Evolutionary conservation across 306 rosid species (phyloP), one percentile per base, ranked within the genome.

Genomic region (peach (Prunus persica)): DNA sequence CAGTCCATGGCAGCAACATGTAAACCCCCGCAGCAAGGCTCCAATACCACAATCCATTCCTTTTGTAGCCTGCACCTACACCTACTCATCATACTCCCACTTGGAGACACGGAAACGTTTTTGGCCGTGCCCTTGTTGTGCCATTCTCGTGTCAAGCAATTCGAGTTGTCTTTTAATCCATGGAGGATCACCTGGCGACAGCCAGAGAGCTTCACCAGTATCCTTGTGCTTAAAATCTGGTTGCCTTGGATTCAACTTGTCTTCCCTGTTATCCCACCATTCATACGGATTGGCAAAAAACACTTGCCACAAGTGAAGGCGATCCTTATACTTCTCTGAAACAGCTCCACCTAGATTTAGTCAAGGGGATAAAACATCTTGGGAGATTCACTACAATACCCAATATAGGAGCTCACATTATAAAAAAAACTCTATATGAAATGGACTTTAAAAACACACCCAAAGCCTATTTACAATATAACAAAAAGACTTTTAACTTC

Each of bases 231-330:
- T 88, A 67, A 94, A 90, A 82, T 94, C 97, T 30, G 97, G 92
- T 20, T 45, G 77, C 4, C 38, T 76, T 46, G 90, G 61, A 69
- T 89, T 89, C 72, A 8, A 3, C 81, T 92, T 94, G 71, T 10
- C 12, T 64, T 89, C 86, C 86, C 97, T 87, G 56, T 67, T 49
- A 88, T 90, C 97, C 96, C 96, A 83, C 98, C 98, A 92, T 73
- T 89, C 98, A 81, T 73, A 15, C 30, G 98, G 97, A 79, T 76
- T 85, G 81, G 79, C 18, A 69, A 90, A 89, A 75, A 88, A 90
- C 82, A 92, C 83, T 82, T 92, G 98, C 98, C 97, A 90, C 78
- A 90, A 83, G 82, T 88, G 75, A 72, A 89, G 86, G 77, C 81
- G 85, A 45, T 87, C 79, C 73, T 63, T 67, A 47, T 76, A 50